A percentile compares a stretch with the other conserved stretches of the same genome.
Evolutionary conservation across 2,329 filamentous ascomycete genomes (phyloP).

Genomic region (Epichloe hybrida): DNA sequence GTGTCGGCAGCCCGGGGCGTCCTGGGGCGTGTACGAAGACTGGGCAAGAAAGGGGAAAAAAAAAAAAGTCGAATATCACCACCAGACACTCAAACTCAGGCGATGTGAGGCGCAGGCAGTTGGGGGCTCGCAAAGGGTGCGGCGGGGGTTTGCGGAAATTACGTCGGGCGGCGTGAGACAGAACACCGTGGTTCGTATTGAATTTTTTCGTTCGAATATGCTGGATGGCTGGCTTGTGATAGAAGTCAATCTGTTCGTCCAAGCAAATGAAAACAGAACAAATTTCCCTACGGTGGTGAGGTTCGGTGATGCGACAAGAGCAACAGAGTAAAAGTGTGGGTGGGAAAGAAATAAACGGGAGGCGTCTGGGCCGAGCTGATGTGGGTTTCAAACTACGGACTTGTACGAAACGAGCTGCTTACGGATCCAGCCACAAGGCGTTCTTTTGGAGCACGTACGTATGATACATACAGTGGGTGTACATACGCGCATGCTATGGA

Average conservation of each 20-base stretch:
- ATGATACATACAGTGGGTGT: too few relatives aligned
- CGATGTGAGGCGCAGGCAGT: neutral
- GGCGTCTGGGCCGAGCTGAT: neutral
- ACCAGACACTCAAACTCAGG: neutral
- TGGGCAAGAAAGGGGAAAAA: neutral
- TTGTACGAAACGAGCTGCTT: neutral
- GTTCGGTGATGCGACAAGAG: slow-evolving; percentile 1
- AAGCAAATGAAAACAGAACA: neutral
- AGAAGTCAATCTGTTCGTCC: neutral
- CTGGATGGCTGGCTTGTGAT: neutral
- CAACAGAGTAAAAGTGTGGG: neutral
- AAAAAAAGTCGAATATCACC: neutral
- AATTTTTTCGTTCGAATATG: neutral
- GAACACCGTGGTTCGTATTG: neutral
- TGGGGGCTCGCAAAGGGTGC: neutral
- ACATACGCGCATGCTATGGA: too few relatives aligned
- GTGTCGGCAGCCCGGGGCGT: neutral
- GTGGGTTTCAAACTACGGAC: neutral
- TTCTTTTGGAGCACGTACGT: too few relatives aligned
- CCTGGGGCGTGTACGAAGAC: neutral
- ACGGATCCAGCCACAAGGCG: neutral
- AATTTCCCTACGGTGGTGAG: neutral
- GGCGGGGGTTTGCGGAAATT: neutral
- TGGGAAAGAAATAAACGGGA: neutral
- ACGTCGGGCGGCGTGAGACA: neutral